Conservation (phyloP, 2,329 filamentous ascomycete genomes). For the Botrytis fragariae region DNA sequence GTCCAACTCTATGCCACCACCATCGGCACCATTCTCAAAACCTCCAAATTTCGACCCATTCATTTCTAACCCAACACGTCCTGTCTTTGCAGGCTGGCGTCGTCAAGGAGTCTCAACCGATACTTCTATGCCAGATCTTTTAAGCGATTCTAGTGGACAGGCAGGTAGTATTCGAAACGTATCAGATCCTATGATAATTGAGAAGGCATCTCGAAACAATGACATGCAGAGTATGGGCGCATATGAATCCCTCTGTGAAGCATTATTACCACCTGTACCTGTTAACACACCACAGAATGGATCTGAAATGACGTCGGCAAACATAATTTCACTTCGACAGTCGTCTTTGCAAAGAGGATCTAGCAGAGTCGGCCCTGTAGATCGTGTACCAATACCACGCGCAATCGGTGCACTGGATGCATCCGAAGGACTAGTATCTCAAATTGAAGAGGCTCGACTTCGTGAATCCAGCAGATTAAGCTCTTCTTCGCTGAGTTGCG, state of each 20-base stretch:
- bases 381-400: conserved; percentile 5
- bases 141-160: conserved; percentile 29
- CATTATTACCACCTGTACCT: conserved; percentile 33
- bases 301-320: not conserved
- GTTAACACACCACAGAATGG: conserved; percentile 33
- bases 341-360: not conserved
- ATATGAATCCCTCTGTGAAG: conserved; percentile 36
- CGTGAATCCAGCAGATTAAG: conserved; percentile 11
- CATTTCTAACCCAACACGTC: conserved; percentile 36
- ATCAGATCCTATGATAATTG: conserved; percentile 34
- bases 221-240: conserved; percentile 32
- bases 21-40: conserved; percentile 31
- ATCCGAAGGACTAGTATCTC: conserved; percentile 3
- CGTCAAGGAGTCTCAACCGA: conserved; percentile 43
- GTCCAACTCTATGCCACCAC: conserved; percentile 21
- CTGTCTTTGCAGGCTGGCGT: conserved; percentile 33
- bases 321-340: not conserved
- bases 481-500: conserved; percentile 6
- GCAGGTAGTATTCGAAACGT: conserved; percentile 40
- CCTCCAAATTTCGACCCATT: conserved; percentile 43
- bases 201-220: conserved; percentile 28
- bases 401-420: not conserved
- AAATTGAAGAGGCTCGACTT: conserved; percentile 6
- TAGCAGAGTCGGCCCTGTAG: not conserved
- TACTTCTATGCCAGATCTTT: conserved; percentile 49